Evolutionary conservation across 2,329 filamentous ascomycete species (phyloP), one percentile per base, ranked within the genome.

Genomic region (Pseudogymnoascus sp.): DNA sequence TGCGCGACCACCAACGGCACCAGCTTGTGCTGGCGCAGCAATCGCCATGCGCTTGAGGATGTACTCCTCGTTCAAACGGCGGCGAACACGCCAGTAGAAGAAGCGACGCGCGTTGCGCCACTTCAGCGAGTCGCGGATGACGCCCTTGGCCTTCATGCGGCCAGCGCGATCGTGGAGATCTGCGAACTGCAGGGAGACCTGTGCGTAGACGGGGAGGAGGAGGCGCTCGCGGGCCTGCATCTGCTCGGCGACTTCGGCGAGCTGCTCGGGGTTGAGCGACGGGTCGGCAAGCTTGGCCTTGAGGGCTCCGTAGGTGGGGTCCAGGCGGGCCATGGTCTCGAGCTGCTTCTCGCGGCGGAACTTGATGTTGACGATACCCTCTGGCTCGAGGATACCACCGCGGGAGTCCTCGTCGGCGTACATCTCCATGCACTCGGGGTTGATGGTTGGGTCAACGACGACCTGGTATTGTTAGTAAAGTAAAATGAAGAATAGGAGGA

Each of bases 21-120:
- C 74, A 36, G 79, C 74, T 69, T 79, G 76, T 67, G 73, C 72
- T 14, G 71, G 69, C 57, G 71, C 75, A 2, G 74, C 68, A 9
- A 75, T 73, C 4, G 78, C 80, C 83, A 99, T 90, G 77, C 91
- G 91, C 79, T 92, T 94, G 74, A 99, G 82, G 69, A 99, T 91
- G 75, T 95, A 90, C 78, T 99, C 94, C 79, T 99, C 94, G 76
- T 95, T 97, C 73, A 99, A 82, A 77, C 94, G 86, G 73, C 94
- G 89, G 76, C 95, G 92, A 65, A 97, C 87, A 76, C 94, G 93
- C 94, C 95, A 99, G 88, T 97, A 99, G 82, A 99, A 97, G 90
- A 94, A 97, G 72, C 93, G 88, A 66, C 94, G 88, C 8, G 93
- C 87, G 69, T 96, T 89, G 73, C 84, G 81, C 94, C 93, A 97